A percentile compares a stretch with the other conserved stretches of the same genome.
Conservation (phyloP, 805 yeast genomes). For the Metschnikowia henanensis region DNA sequence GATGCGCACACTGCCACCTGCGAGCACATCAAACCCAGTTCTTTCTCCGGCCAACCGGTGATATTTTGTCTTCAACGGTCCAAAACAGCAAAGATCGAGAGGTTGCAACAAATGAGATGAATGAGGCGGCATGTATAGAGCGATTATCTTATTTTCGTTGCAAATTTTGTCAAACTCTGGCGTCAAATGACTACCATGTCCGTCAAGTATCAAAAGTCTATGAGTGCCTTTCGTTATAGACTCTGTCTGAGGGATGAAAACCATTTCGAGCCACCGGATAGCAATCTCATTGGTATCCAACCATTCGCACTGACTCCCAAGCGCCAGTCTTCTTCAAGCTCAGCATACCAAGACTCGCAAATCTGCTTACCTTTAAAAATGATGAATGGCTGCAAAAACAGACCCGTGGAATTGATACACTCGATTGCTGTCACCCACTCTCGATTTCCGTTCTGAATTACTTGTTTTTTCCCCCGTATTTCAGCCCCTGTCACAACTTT, state of each 20-base stretch:
- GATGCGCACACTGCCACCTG: background rate
- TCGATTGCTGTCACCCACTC: conserved; percentile 5
- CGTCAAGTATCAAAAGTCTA: conserved; percentile 1
- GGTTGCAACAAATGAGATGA: background rate
- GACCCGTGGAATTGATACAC: background rate
- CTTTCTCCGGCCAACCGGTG: background rate
- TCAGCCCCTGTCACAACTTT: background rate
- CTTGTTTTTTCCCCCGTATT: background rate
- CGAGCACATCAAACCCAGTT: background rate
- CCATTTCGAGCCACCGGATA: conserved; percentile 1
- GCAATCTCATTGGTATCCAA: conserved; percentile 1
- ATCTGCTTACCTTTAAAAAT: background rate
- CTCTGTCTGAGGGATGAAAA: background rate
- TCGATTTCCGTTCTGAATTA: background rate
- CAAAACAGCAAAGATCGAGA: background rate
- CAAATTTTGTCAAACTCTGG: background rate
- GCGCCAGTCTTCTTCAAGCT: background rate
- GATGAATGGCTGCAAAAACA: background rate
- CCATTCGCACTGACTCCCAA: background rate
- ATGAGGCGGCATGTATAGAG: conserved; percentile 1
- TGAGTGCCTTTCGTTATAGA: background rate
- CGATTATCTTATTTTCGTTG: background rate
- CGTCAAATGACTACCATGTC: conserved; percentile 1
- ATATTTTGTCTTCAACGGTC: background rate
- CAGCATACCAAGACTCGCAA: background rate